Evolutionary conservation across 208 protist species (phyloP).

Genomic region (Entamoeba dispar): DNA sequence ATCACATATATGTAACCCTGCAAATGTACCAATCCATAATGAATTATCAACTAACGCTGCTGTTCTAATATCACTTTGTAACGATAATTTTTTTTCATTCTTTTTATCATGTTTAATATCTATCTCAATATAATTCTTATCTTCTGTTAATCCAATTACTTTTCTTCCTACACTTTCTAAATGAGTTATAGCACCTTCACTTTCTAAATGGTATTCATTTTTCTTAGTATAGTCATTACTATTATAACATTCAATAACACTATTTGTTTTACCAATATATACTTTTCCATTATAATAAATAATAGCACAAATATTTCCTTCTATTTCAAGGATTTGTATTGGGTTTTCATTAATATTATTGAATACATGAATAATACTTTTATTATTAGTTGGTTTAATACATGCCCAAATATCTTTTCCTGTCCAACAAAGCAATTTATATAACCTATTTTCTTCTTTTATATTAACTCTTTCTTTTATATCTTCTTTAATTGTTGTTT

Average conservation of each 20-base stretch:
- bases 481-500: background rate
- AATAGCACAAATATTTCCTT: too few relatives aligned
- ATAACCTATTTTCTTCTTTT: background rate
- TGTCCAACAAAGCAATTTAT: background rate
- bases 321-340: too few relatives aligned
- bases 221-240: too few relatives aligned
- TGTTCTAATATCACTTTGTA: background rate
- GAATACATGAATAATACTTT: too few relatives aligned
- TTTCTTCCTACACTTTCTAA: background rate
- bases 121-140: background rate
- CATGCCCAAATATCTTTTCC: background rate
- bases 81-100: background rate
- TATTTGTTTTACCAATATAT: too few relatives aligned
- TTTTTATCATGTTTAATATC: background rate
- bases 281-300: too few relatives aligned
- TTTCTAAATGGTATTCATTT: background rate
- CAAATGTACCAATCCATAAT: background rate
- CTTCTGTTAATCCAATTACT: background rate
- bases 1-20: background rate
- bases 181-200: background rate
- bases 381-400: too few relatives aligned
- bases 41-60: background rate
- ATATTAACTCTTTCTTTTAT: background rate
- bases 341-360: too few relatives aligned
- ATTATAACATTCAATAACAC: too few relatives aligned